Evolutionary conservation across 805 yeast genomes (phyloP), one percentile per base, ranked within the genome.

Genomic region (Wickerhamiella cacticola): DNA sequence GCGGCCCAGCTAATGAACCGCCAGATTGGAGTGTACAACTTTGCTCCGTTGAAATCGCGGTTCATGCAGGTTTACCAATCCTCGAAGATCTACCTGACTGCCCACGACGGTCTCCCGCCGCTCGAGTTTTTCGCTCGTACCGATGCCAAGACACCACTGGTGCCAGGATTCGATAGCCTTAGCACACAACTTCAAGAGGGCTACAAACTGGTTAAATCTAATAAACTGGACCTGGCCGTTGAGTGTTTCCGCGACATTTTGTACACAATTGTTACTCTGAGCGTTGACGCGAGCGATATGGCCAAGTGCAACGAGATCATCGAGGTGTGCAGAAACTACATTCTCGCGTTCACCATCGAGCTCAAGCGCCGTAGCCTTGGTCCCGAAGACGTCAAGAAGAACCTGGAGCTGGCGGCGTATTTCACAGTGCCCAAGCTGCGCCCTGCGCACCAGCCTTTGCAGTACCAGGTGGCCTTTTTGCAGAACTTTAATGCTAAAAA

Each of bases 401-500:
- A 86, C 64, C 72, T 92, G 60, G 97, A 92, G 65, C 70, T 92
- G 55, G 97, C 98, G 5, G 94, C 97, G 1, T 89, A 89, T 67
- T 94, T 92, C 71, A 86, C 98, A 12, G 79, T 76, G 61, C 80
- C 88, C 23, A 76, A 82, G 54, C 73, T 92, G 56, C 85, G 82
- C 54, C 79, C 83, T 29, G 80, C 82, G 6, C 98, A 92, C 65
- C 76, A 82, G 51, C 76, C 81, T 47, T 81, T 86, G 60, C 95
- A 97, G 10, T 72, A 87, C 58, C 94, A 86, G 63, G 95, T 87
- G 49, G 98, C 99, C 34, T 83, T 89, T 92, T 79, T 82, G 40
- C 94, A 85, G 69, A 78, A 92, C 34, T 87, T 84, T 74, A 84
- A 82, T 63, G 73, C 81, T 63, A 87, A 88, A 64, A 89, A 92